Base-by-base conservation (phyloP, 768 basidiomycete genomes). In the Artomyces pyxidatus region DNA sequence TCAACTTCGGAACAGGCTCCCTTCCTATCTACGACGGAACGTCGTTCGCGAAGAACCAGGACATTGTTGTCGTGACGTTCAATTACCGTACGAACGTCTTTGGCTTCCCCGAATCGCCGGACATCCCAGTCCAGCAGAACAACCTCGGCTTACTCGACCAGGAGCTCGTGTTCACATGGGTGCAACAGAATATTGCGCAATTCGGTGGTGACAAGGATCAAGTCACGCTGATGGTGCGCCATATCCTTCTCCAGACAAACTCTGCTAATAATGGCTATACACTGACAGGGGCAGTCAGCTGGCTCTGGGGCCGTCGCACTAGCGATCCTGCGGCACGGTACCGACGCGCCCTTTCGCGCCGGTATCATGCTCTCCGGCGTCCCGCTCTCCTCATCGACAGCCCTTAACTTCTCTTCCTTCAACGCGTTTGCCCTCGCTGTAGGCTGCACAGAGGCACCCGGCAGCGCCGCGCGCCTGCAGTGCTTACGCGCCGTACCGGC, bases 161-260 rank as follows among this genome's bases (percentile, higher is more conserved):
- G 35, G 51, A 61, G 19, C 43, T 59, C 6, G 76, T 74, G 1
- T 58, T 77, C 9, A 54, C 68, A 53, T 80, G 76, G 83, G 72
- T 85, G 0, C 77, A 83, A 55, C 61, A 69, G 21, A 76, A 85
- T 54, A 81, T 85, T 38, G 66, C 55, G 14, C 60, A 61, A 0
- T 86, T 85, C 53, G 83, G 84, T 10, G 82, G 81, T 12, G 77
- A 76, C 52, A 68, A 67, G n/a, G 57, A n/a, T 10, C 70, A 73
- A 63, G 72, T 71, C 6, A 59, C 66, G 11, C 56, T 65, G 6
- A 60, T 63, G 55, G 60, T 59, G 32, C 14, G 52, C 46, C 25
- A 8, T 8, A 10, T 12, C 6, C 8, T 12, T 7, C n/a, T 6
- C n/a, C 6, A 7, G 11, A 6, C 45, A 14, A 29, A 51, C 3